Evolutionary conservation across 2,329 filamentous ascomycete species (phyloP), one percentile per base, ranked within the genome.

Genomic region (Ciborinia camelliae): DNA sequence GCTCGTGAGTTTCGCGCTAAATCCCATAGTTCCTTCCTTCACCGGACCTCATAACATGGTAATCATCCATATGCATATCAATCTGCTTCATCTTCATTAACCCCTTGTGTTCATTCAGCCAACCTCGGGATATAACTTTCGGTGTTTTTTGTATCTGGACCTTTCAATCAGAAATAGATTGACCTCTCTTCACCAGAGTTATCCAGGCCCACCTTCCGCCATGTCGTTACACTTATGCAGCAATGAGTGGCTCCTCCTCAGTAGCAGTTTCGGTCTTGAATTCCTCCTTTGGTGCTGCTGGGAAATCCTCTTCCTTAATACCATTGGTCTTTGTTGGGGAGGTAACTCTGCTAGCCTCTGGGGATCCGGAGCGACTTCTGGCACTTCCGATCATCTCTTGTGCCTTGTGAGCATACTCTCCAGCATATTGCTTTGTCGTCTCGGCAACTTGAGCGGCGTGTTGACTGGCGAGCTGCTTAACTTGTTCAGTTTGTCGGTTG

Each of bases 381-480:
- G 71, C 72, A 28, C 50, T 54, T 71, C 82, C 81, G 70, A 89
- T 81, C 74, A 88, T 79, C 71, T 84, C 80, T 78, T 88, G 86
- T 64, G 87, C 86, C 82, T 89, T 89, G 75, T 82, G 80, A 35
- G 86, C 86, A 76, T 89, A 88, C 73, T 90, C 86, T 48, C 84
- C 86, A 72, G 87, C 81, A 73, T 89, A 88, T 75, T 87, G 83
- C 81, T 89, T 89, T 73, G 86, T 85, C 48, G 86, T 78, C 72
- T 84, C 80, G 58, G 86, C 83, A 68, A 86, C 84, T 71, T 86
- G 83, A 60, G 82, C 80, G 55, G 87, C 86, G 74, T 89, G 86
- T 79, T 88, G 85, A 76, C 81, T 82, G 48, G 86, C 86, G 65
- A 87, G 79, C 64, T 79, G 78, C 72, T 84, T 84, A 60, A 89